Percentiles rank a stretch among this genome's conserved stretches.
Evolutionary conservation across 352 stramenopile genomes (phyloP).

Genomic region (Globisporangium cystogenes): DNA sequence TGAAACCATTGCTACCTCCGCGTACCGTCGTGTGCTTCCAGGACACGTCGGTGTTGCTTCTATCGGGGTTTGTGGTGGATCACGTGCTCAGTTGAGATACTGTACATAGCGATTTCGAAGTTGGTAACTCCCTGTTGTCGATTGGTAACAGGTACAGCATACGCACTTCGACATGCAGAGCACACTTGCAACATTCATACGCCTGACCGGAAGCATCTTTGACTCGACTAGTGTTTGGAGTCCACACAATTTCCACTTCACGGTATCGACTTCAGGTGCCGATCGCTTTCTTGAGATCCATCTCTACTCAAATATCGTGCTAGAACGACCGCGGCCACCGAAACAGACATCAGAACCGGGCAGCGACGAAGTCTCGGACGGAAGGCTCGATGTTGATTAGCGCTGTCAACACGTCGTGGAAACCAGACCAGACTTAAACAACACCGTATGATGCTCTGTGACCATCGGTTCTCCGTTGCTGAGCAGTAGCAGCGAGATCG

Average conservation of each 20-base stretch:
- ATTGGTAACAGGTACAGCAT: too few species aligned
- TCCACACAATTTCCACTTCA: too few species aligned
- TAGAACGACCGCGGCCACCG: background rate
- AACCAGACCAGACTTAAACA: background rate
- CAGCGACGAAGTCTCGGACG: background rate
- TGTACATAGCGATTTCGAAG: too few species aligned
- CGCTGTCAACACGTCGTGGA: too few species aligned
- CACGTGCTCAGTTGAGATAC: too few species aligned
- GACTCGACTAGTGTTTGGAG: too few species aligned
- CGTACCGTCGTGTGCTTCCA: slow-evolving; percentile 34
- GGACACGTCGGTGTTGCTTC: slow-evolving; percentile 15
- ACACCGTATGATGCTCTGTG: slow-evolving; percentile 12
- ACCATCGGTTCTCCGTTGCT: slow-evolving; percentile 35
- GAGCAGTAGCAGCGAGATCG: slow-evolving; percentile 13
- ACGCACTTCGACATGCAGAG: too few species aligned
- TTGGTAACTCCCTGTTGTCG: too few species aligned
- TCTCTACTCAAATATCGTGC: background rate
- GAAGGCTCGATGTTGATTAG: background rate
- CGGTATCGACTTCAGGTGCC: background rate
- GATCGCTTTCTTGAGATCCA: background rate
- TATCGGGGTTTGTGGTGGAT: slow-evolving; percentile 5
- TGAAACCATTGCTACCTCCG: too few species aligned
- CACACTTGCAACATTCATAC: too few species aligned
- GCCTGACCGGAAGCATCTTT: too few species aligned
- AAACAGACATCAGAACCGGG: background rate